Percentiles rank a stretch among this genome's conserved stretches.
These are phyloP conservation scores for Chloroidium sp. DNA, from an alignment of 163 green algal species.

Conservation along the genomic window DNA sequence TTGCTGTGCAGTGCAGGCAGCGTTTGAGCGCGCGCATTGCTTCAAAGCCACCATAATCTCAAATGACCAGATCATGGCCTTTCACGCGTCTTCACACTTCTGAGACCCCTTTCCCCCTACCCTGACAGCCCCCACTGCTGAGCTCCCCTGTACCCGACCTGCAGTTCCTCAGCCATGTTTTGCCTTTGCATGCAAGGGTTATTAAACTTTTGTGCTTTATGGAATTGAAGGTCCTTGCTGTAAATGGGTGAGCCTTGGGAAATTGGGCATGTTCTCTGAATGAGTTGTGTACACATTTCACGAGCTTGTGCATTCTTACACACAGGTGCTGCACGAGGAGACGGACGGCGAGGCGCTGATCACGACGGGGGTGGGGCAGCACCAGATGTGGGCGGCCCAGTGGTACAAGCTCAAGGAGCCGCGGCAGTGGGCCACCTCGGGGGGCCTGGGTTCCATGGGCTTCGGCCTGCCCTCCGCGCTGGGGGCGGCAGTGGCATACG, in stretches of 20 bases:
- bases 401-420: slow-evolving; percentile 79
- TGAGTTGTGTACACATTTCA: no score
- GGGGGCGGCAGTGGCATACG: slow-evolving; percentile 78
- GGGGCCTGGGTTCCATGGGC: slow-evolving; percentile 95
- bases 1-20: not conserved
- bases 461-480: slow-evolving; percentile 94
- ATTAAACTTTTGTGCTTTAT: not conserved
- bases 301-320: not conserved
- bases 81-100: not conserved
- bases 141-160: no score
- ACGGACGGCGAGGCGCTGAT: slow-evolving; percentile 93
- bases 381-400: slow-evolving; percentile 98
- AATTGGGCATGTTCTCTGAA: no score
- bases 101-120: not conserved
- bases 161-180: no score
- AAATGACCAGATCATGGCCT: no score
- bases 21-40: no score
- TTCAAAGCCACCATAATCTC: no score
- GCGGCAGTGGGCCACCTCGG: slow-evolving; percentile 62
- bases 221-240: not conserved
- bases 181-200: not conserved
- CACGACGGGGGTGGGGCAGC: slow-evolving; percentile 95
- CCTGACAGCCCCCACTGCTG: no score
- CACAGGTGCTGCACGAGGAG: slow-evolving; percentile 77
- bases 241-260: no score